phyloP scores from a whole-genome alignment of 805 yeast genomes.

The Starmera pachycereana region DNA sequence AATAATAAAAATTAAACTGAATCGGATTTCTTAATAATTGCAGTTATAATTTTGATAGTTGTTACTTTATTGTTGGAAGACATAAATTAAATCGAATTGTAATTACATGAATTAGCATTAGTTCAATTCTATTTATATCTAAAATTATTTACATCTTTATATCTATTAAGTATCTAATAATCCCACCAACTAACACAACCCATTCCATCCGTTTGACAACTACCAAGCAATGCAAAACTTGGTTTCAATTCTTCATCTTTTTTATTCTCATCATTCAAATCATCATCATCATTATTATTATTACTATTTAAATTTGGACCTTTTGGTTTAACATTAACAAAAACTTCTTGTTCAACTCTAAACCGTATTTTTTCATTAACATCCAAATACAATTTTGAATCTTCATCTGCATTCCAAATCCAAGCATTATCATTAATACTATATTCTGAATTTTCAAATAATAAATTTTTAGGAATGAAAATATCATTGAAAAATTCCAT shows the following conservation, averaged over 20 bases:
- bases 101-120: no score
- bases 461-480: constrained; percentile 71
- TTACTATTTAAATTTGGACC: constrained; percentile 34
- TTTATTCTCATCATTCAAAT: constrained; percentile 11
- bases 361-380: constrained; percentile 86
- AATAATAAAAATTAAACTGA: no score
- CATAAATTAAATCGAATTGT: no score
- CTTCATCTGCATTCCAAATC: constrained; percentile 80
- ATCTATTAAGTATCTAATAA: constrained; percentile 17
- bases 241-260: constrained; percentile 40
- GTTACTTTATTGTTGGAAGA: no score
- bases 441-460: constrained; percentile 70
- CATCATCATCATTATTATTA: constrained; percentile 15
- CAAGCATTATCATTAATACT: constrained; percentile 79
- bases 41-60: no score
- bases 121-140: not conserved
- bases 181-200: constrained; percentile 98
- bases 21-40: no score
- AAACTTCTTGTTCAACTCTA: constrained; percentile 82
- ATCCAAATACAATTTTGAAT: constrained; percentile 72
- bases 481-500: constrained; percentile 89
- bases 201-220: constrained; percentile 95
- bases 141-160: not conserved
- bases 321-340: constrained; percentile 73
- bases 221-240: constrained; percentile 77